phyloP scores from a whole-genome alignment of 139 green algal species.

The Trebouxia sp. region DNA sequence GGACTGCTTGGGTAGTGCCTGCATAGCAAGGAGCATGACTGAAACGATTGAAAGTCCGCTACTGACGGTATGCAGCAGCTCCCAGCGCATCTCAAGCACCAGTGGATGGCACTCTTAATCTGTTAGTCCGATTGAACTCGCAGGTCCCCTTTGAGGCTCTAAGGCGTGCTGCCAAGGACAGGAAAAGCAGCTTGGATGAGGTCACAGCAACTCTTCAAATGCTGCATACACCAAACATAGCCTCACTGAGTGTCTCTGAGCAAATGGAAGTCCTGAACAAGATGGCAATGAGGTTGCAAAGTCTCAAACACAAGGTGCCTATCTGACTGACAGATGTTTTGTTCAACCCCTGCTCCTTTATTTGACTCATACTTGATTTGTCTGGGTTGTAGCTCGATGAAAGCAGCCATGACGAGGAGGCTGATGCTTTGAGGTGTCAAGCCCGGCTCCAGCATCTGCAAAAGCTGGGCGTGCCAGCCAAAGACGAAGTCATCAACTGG shows the following conservation, averaged over 20 bases:
- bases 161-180: constrained; percentile 73
- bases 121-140: too few species aligned
- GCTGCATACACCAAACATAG: constrained; percentile 11
- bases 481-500: constrained; percentile 59
- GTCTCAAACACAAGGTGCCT: neutral
- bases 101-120: too few species aligned
- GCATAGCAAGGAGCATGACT: too few species aligned
- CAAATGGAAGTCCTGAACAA: neutral
- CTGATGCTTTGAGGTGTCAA: constrained; percentile 62
- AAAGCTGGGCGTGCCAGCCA: constrained; percentile 40
- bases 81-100: too few species aligned
- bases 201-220: constrained; percentile 24
- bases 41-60: constrained; percentile 1
- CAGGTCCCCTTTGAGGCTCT: constrained; percentile 81
- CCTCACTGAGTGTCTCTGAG: neutral
- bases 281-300: neutral
- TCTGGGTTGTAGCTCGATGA: constrained; percentile 58
- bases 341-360: neutral
- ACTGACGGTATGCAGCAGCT: constrained; percentile 4
- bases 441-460: constrained; percentile 67
- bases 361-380: neutral
- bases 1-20: too few species aligned
- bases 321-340: neutral
- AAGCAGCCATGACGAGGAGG: constrained; percentile 51
- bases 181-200: constrained; percentile 75